Conservation (phyloP, 2,329 filamentous ascomycete species). For the Pezicula radicicola region DNA sequence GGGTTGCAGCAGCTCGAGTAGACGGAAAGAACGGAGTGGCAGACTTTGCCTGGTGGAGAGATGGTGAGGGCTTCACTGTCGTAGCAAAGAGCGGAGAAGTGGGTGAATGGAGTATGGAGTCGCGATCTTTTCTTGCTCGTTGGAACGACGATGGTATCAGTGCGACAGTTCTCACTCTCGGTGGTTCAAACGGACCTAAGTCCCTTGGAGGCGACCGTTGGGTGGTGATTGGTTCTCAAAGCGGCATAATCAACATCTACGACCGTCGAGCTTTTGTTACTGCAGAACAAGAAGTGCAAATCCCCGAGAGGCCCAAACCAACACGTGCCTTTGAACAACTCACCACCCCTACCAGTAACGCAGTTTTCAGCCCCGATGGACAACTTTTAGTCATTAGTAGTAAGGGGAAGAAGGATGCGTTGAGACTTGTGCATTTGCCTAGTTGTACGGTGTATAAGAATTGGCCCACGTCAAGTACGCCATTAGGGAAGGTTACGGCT, state of each 20-base stretch:
- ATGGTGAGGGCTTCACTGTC: slow-evolving; percentile 77
- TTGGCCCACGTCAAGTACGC: slow-evolving; percentile 91
- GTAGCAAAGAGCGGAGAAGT: slow-evolving; percentile 85
- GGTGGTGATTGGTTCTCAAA: slow-evolving; percentile 83
- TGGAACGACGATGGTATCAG: slow-evolving; percentile 92
- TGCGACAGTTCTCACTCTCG: slow-evolving; percentile 77
- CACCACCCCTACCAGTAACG: slow-evolving; percentile 76
- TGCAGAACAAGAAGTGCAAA: slow-evolving; percentile 38
- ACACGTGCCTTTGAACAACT: slow-evolving; percentile 77
- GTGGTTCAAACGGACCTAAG: slow-evolving; percentile 58
- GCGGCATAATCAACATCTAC: slow-evolving; percentile 91
- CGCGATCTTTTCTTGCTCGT: slow-evolving; percentile 68
- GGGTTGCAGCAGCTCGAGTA: slow-evolving; percentile 78
- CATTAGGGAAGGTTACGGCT: slow-evolving; percentile 76
- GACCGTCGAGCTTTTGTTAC: slow-evolving; percentile 56
- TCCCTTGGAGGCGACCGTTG: slow-evolving; percentile 77
- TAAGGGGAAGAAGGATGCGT: slow-evolving; percentile 81
- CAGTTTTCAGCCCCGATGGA: slow-evolving; percentile 83
- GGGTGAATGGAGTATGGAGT: slow-evolving; percentile 77
- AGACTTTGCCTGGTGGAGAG: slow-evolving; percentile 91
- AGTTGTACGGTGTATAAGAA: slow-evolving; percentile 94
- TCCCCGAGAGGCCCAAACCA: slow-evolving; percentile 70
- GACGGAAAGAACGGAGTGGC: slow-evolving; percentile 81
- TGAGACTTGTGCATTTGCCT: slow-evolving; percentile 85
- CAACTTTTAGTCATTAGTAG: slow-evolving; percentile 87